Conservation (phyloP, 805 yeast species). For the Blastobotrys peoriensis region DNA sequence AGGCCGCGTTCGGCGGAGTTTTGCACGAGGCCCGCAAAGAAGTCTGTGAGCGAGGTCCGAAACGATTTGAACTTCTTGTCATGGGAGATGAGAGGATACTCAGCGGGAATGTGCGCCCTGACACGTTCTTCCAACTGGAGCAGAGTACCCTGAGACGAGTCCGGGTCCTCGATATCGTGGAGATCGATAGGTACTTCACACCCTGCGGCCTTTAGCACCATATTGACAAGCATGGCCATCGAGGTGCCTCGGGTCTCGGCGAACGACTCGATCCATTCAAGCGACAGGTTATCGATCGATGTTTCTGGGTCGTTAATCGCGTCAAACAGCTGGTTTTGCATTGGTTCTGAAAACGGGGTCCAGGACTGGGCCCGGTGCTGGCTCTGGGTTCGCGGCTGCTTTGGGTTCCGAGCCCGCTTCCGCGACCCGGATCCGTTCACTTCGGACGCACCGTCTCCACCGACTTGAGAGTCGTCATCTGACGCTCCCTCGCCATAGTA, state of each 20-base stretch:
- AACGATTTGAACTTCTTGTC: conserved; percentile 44
- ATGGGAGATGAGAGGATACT: conserved; percentile 58
- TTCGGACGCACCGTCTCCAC: background rate
- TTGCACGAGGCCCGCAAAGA: conserved; percentile 33
- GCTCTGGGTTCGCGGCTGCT: background rate
- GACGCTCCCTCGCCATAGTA: background rate
- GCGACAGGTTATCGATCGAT: conserved; percentile 46
- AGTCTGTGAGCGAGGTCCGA: conserved; percentile 47
- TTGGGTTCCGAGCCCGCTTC: background rate
- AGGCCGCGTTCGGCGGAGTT: conserved; percentile 11
- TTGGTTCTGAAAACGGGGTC: conserved; percentile 5
- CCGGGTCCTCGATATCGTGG: conserved; percentile 69
- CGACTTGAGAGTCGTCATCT: background rate
- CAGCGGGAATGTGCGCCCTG: conserved; percentile 55
- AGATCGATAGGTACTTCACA: conserved; percentile 58
- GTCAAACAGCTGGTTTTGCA: conserved; percentile 28
- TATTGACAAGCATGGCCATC: conserved; percentile 58
- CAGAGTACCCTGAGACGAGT: conserved; percentile 66
- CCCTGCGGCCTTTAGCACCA: conserved; percentile 66
- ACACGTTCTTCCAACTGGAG: conserved; percentile 62
- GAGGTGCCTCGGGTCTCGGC: conserved; percentile 41
- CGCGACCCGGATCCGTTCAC: background rate
- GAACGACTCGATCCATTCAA: conserved; percentile 55
- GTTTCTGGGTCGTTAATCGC: conserved; percentile 45
- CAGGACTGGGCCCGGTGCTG: background rate